Evolutionary conservation across 2,329 filamentous ascomycete genomes (phyloP).

Genomic region (Podosphaera xanthii): DNA sequence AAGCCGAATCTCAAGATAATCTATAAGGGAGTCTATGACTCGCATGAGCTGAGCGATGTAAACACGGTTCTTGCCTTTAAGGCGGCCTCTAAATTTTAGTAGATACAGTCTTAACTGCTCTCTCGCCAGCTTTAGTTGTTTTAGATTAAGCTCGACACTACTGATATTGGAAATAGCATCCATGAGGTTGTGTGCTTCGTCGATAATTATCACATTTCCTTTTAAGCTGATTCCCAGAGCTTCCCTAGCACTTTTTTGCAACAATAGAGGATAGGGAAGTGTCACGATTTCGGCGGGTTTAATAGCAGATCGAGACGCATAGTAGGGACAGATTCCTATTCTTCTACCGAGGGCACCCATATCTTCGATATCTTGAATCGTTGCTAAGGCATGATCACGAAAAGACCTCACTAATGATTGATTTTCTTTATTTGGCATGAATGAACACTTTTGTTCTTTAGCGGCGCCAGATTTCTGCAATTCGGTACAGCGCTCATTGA

Average conservation of each 20-base stretch:
- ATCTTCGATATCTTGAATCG: conserved; percentile 83
- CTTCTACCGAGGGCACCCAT: conserved; percentile 55
- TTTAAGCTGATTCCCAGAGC: conserved; percentile 71
- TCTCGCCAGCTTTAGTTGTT: conserved; percentile 49
- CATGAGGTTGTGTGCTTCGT: conserved; percentile 96
- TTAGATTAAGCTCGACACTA: conserved; percentile 51
- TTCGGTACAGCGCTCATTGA: conserved; percentile 84
- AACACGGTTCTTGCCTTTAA: conserved; percentile 78
- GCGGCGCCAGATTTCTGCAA: conserved; percentile 50
- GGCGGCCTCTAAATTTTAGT: conserved; percentile 62
- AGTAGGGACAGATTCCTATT: conserved; percentile 77
- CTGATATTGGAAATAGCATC: conserved; percentile 78
- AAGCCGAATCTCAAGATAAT: conserved; percentile 37
- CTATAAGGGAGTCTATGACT: conserved; percentile 54
- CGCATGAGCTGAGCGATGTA: conserved; percentile 76
- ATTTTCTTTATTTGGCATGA: conserved; percentile 57
- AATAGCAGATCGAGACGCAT: conserved; percentile 74
- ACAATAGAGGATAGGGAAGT: conserved; percentile 69
- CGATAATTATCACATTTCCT: conserved; percentile 77
- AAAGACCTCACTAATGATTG: conserved; percentile 54
- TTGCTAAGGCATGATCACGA: conserved; percentile 63
- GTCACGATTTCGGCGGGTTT: conserved; percentile 73
- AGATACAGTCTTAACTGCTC: conserved; percentile 63
- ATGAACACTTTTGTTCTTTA: conserved; percentile 47
- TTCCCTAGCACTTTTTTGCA: conserved; percentile 72